Evolutionary conservation across 2,329 filamentous ascomycete genomes (phyloP).

Genomic region (Chaetomium strumarium): DNA sequence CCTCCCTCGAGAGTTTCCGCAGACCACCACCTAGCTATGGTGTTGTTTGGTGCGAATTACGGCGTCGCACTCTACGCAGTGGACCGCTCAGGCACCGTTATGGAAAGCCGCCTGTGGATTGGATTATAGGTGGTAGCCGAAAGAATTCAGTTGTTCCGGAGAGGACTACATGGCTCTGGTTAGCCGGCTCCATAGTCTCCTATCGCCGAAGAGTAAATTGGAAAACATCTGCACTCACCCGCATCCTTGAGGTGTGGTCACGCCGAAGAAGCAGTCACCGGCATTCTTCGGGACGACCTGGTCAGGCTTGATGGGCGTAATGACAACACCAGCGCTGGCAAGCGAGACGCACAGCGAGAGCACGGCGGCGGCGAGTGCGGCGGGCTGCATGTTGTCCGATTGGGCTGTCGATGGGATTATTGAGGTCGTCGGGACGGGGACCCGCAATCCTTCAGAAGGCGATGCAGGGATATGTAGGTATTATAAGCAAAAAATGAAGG

Average conservation of each 20-base stretch:
- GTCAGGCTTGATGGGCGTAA: conserved; percentile 46
- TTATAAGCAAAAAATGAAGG: conserved; percentile 2
- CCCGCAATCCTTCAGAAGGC: not conserved
- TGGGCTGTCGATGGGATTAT: not conserved
- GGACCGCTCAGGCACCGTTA: too few species aligned
- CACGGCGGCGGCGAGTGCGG: conserved; percentile 30
- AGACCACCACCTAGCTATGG: too few species aligned
- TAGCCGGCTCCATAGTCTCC: not conserved
- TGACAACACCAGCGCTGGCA: conserved; percentile 48
- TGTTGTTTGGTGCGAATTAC: too few species aligned
- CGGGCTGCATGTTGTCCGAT: conserved; percentile 36
- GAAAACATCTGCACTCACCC: conserved; percentile 37
- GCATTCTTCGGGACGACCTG: conserved; percentile 44
- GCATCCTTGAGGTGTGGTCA: conserved; percentile 52
- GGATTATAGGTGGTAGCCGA: not conserved
- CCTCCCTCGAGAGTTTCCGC: too few species aligned
- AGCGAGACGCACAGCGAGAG: conserved; percentile 41
- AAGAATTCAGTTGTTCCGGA: conserved; percentile 6
- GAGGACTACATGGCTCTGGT: conserved; percentile 6
- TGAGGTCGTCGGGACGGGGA: not conserved
- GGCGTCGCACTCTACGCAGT: too few species aligned
- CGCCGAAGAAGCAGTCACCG: conserved; percentile 52
- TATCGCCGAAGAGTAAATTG: too few species aligned
- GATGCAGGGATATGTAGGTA: not conserved
- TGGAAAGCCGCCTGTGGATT: not conserved